A percentile compares a stretch with the other conserved stretches of the same genome.
phyloP scores from a whole-genome alignment of 2,329 filamentous ascomycete genomes.

The Diaporthe vaccinii region DNA sequence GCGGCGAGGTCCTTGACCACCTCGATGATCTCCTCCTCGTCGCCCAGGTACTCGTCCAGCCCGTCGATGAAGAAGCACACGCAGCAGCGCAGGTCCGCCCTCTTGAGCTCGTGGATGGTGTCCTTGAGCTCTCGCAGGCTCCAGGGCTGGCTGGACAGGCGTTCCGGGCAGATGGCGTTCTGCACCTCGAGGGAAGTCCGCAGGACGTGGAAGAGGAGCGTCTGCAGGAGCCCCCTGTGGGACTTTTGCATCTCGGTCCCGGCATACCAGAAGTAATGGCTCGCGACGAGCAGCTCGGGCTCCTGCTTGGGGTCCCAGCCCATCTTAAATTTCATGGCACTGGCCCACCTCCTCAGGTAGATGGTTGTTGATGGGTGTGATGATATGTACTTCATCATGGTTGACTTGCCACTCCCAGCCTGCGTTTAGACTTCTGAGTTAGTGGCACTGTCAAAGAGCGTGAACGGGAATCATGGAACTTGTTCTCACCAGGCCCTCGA shows the following conservation, averaged over 20 bases:
- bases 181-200: background rate
- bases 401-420: constrained; percentile 48
- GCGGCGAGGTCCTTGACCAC: constrained; percentile 33
- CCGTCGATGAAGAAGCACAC: constrained; percentile 52
- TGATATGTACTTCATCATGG: constrained; percentile 59
- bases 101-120: background rate
- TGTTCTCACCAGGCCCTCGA: background rate
- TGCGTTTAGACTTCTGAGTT: no score
- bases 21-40: constrained; percentile 44
- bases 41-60: constrained; percentile 49
- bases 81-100: constrained; percentile 17
- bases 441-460: no score
- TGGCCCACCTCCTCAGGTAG: background rate
- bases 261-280: background rate
- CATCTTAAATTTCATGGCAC: no score
- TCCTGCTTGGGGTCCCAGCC: background rate
- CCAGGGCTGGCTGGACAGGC: no score
- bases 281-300: background rate
- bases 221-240: background rate
- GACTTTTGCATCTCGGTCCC: constrained; percentile 11
- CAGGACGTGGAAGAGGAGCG: background rate
- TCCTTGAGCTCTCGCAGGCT: background rate
- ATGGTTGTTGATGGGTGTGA: constrained; percentile 31
- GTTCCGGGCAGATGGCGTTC: background rate
- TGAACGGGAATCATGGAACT: no score